These are phyloP conservation scores for Paracoccidioides lutzii DNA, from an alignment of 2,329 filamentous ascomycete species.

Conservation along the genomic window DNA sequence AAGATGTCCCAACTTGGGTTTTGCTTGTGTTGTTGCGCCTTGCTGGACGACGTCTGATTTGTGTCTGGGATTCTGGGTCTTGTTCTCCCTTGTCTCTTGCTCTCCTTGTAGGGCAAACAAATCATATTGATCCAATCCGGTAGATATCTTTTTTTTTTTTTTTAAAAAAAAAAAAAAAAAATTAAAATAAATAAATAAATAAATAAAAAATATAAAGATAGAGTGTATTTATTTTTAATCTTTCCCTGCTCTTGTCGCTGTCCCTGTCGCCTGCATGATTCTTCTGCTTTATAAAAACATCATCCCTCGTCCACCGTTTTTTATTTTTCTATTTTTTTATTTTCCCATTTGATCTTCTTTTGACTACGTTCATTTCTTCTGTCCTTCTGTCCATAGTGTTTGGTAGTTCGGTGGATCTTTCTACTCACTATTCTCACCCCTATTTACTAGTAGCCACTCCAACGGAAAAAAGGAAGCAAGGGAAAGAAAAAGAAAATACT, in stretches of 20 bases:
- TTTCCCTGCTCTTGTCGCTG: background rate
- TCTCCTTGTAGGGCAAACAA: slow-evolving; percentile 1
- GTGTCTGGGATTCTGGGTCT: too few relatives aligned
- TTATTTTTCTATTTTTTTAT: background rate
- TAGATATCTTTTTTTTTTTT: background rate
- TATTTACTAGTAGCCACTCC: too few relatives aligned
- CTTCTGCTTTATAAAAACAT: background rate
- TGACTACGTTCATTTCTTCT: too few relatives aligned
- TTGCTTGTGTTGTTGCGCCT: background rate
- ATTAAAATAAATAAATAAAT: too few relatives aligned
- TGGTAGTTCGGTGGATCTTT: too few relatives aligned
- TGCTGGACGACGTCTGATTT: background rate
- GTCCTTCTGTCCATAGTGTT: too few relatives aligned
- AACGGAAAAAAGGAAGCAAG: background rate
- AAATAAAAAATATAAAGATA: too few relatives aligned
- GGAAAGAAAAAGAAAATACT: background rate
- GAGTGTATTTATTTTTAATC: too few relatives aligned
- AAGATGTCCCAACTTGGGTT: too few relatives aligned
- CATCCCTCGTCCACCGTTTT: background rate
- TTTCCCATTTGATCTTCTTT: background rate
- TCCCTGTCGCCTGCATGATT: background rate
- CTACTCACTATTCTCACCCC: too few relatives aligned
- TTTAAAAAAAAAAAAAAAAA: too few relatives aligned
- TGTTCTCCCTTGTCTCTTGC: background rate
- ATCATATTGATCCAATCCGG: background rate